phyloP scores from a whole-genome alignment of 495 filamentous ascomycete genomes.

The Barbatosphaeria neglecta region DNA sequence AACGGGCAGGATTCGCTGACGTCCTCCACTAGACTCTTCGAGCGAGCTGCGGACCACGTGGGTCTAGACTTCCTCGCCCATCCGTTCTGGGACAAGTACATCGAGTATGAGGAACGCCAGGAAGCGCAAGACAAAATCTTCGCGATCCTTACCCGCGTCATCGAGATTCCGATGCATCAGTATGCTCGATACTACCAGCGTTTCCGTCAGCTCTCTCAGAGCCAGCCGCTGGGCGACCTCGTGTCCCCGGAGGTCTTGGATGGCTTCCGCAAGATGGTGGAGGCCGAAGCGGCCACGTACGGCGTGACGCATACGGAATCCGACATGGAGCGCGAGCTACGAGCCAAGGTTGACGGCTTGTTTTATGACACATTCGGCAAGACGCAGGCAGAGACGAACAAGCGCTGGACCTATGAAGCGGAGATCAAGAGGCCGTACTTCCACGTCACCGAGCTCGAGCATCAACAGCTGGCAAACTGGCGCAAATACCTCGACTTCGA shows the following conservation, averaged over 20 bases:
- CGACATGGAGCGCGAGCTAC: conserved; percentile 76
- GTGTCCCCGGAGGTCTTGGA: conserved; percentile 54
- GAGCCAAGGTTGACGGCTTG: conserved; percentile 64
- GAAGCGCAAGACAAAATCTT: conserved; percentile 84
- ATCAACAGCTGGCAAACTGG: conserved; percentile 83
- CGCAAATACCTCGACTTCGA: conserved; percentile 95
- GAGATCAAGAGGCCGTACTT: conserved; percentile 96
- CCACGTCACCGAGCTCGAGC: conserved; percentile 86
- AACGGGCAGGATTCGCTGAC: conserved; percentile 43
- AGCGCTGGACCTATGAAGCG: conserved; percentile 90
- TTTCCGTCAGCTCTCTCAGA: conserved; percentile 67
- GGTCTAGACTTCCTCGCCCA: conserved; percentile 90
- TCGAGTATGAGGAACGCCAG: conserved; percentile 87
- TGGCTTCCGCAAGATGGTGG: conserved; percentile 59
- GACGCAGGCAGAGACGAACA: conserved; percentile 80
- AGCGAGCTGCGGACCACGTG: conserved; percentile 73
- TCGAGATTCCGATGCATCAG: conserved; percentile 93
- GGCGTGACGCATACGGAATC: conserved; percentile 44
- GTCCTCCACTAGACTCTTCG: conserved; percentile 66
- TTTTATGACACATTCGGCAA: conserved; percentile 72
- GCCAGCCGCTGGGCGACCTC: conserved; percentile 61
- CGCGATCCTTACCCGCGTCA: conserved; percentile 69
- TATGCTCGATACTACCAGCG: conserved; percentile 93
- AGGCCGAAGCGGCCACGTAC: conserved; percentile 39
- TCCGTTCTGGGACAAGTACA: conserved; percentile 98